A percentile compares a stretch with the other conserved stretches of the same genome.
These are phyloP conservation scores for Claviceps spartinae DNA, from an alignment of 2,329 filamentous ascomycete genomes.

Conservation along the genomic window DNA sequence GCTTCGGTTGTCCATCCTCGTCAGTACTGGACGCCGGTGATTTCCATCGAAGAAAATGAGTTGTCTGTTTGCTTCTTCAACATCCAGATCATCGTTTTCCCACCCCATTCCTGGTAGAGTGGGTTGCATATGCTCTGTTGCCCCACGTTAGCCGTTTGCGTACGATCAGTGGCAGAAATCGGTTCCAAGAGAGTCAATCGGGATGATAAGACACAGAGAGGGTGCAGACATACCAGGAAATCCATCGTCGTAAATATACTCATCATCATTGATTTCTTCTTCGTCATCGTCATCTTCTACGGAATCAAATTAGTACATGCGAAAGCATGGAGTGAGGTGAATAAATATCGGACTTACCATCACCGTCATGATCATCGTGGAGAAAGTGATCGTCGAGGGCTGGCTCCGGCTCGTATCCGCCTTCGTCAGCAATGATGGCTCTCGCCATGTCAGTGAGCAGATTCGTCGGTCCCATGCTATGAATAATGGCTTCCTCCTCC, in stretches of 20 bases:
- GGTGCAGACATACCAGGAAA: slow-evolving; percentile 36
- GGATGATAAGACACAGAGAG: not conserved
- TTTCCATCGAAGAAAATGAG: slow-evolving; percentile 39
- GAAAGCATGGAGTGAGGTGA: not conserved
- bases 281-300: slow-evolving; percentile 47
- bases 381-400: slow-evolving; percentile 39
- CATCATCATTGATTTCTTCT: slow-evolving; percentile 56
- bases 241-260: slow-evolving; percentile 47
- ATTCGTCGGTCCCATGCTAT: slow-evolving; percentile 29
- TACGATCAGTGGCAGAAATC: not conserved
- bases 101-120: slow-evolving; percentile 40
- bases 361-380: slow-evolving; percentile 47
- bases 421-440: slow-evolving; percentile 39
- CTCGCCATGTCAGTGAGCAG: slow-evolving; percentile 41
- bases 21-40: slow-evolving; percentile 19
- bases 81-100: slow-evolving; percentile 41
- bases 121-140: slow-evolving; percentile 11
- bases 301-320: not conserved
- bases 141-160: not conserved
- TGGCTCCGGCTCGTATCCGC: slow-evolving; percentile 38
- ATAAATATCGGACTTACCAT: slow-evolving; percentile 24
- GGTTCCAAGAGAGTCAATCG: not conserved
- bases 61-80: slow-evolving; percentile 33
- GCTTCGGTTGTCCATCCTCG: slow-evolving; percentile 32
- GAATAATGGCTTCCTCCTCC: slow-evolving; percentile 36